Evolutionary conservation across 306 rosid genomes (phyloP), one percentile per base, ranked within the genome.

Genomic region (Corylus avellana): DNA sequence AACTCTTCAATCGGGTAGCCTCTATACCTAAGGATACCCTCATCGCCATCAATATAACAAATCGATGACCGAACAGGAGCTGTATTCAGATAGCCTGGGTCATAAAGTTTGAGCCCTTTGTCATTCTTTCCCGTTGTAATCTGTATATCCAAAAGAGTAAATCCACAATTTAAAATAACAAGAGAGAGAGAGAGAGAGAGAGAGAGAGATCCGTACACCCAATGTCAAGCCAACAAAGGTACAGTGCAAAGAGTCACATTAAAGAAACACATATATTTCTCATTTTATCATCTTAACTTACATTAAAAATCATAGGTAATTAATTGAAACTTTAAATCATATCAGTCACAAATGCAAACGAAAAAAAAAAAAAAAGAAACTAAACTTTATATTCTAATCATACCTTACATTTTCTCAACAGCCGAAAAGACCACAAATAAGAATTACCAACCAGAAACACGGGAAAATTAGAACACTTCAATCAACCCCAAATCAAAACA

Each of bases 1-100:
- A 93, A 82, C 48, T 93, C 97, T 90, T 93, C 98, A 82, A 93
- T 93, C 0, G 97, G 98, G 77, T 87, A 93, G 35, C 98, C 98
- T 75, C 98, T 86, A 74, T 93, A 93, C 83, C 98, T 85, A 46
- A 93, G 98, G 81, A 93, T 88, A 54, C 98, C 98, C 85, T 86
- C 97, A 64, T 93, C 98, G 6, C 98, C 98, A 82, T 93, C 97
- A 46, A 93, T 93, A 76, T 91, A 93, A 64, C 92, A 89, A 80
- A 93, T 91, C 42, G 91, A 84, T 2, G 98, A 93, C 37, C 90
- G 78, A 76, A 93, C 98, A 48, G 98, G 98, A 63, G 98, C 98
- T 1, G 98, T 93, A 82, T 93, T 93, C 37, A 91, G 88, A 85
- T 90, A 93, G 14, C 98, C 98, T 0, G 98, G 98, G 71, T 94